phyloP scores from a whole-genome alignment of 2,329 filamentous ascomycete species.

The Metarhizium anisopliae region DNA sequence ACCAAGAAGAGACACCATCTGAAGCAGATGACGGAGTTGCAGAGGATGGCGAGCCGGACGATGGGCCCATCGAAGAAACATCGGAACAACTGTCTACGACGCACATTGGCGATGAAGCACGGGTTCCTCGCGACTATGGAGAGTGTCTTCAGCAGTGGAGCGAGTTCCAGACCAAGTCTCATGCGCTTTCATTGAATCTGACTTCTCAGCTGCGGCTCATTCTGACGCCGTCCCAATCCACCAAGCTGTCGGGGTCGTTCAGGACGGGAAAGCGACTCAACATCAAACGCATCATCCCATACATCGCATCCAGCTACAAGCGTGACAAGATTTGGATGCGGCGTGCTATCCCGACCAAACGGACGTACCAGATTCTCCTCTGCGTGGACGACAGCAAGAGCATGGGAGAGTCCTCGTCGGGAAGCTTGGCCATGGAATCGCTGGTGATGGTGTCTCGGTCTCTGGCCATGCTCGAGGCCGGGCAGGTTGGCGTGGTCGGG shows the following conservation, averaged over 20 bases:
- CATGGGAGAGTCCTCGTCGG: constrained; percentile 76
- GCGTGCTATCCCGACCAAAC: constrained; percentile 80
- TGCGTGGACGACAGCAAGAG: constrained; percentile 92
- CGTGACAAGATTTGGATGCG: constrained; percentile 99
- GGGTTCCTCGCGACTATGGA: constrained; percentile 37
- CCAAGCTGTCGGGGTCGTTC: constrained; percentile 93
- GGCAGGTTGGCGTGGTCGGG: constrained; percentile 82
- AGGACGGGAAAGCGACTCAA: constrained; percentile 96
- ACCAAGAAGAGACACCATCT: constrained; percentile 38
- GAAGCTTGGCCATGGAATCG: constrained; percentile 81
- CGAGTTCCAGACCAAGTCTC: constrained; percentile 74
- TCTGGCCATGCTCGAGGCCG: constrained; percentile 86
- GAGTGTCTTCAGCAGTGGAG: constrained; percentile 71
- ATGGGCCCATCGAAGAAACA: constrained; percentile 41
- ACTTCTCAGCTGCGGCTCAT: constrained; percentile 95
- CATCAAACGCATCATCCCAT: constrained; percentile 98
- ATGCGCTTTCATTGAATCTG: constrained; percentile 76
- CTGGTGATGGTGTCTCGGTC: constrained; percentile 84
- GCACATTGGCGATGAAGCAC: constrained; percentile 47
- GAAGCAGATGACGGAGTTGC: constrained; percentile 29
- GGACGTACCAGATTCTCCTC: constrained; percentile 93
- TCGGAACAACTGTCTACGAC: constrained; percentile 63
- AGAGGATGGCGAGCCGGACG: constrained; percentile 40
- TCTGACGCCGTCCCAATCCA: constrained; percentile 85
- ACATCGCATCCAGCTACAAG: constrained; percentile 97